Evolutionary conservation across 2,329 filamentous ascomycete species (phyloP), one percentile per base, ranked within the genome.

Genomic region (Cyphellophora europaea): DNA sequence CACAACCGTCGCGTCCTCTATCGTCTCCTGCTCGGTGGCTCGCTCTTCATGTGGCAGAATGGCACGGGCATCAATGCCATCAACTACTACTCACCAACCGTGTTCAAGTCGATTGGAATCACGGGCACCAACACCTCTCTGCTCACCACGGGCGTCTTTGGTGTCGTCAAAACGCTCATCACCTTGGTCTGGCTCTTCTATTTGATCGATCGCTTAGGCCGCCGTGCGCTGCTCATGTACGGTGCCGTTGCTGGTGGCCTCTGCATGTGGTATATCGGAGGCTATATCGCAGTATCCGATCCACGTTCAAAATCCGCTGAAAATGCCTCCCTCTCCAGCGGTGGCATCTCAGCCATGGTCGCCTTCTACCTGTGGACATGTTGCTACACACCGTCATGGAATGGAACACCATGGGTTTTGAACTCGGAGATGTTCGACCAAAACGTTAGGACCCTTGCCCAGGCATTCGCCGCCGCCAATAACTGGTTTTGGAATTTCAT

Each of bases 11-110:
- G 70, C 50, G 70, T 82, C 16, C 74, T 74, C 45, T 84, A 76
- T 65, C 74, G 82, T 27, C 77, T 89, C 58, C 72, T 84, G 54
- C 67, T 88, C 8, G 82, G 82, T 30, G 72, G 72, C 36, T 72
- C 82, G 50, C 67, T 89, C 13, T 88, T 88, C 65, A 63, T 88
- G 35, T 86, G 77, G 69, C 83, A 89, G 57, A 89, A 89, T 49
- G 78, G 78, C 32, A 69, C 64, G 3, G 82, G 82, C 2, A 86
- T 86, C 62, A 49, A 49, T 47, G 80, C 81, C 13, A 79, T 83
- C 62, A 86, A 85, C 63, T 86, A 85, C 60, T 84, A 80, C 57
- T 69, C 65, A 1, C 79, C 80, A 0, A 79, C 72, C 0, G 72
- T 85, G 6, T 84, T 86, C 65, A 69, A 69, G 41, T 72, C 67